Base-by-base conservation (phyloP, 2,329 filamentous ascomycete species). In the Hymenoscyphus albidus region DNA sequence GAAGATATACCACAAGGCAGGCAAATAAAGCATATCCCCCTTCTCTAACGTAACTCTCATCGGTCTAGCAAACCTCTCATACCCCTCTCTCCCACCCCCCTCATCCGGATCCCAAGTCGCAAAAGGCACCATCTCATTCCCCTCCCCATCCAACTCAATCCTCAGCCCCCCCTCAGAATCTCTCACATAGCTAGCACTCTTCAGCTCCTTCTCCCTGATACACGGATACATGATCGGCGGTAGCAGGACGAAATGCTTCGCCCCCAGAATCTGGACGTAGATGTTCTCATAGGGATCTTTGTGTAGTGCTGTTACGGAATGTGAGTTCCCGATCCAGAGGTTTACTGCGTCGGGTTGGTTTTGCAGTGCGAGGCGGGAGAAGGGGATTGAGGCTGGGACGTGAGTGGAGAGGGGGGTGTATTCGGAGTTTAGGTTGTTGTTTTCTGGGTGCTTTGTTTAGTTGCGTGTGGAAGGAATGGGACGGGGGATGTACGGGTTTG, bases 271-370 rank as follows among this genome's bases (percentile, higher is more conserved):
- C 72, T 94, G 91, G 1, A 92, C 88, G 75, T 93, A 95, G 0
- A 95, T 82, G 74, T 95, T 95, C 76, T 95, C 91, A 75, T 93
- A 94, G 71, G 90, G 90, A 77, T 95, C 92, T 72, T 89, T 90
- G 78, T 95, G 92, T 62, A 93, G 76, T 0, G 89, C 88, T 0
- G 91, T 93, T 0, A 84, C 81, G 32, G 87, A 90, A 44, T 80
- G 80, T 1, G 85, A 85, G 77, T 91, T 90, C 62, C 91, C 91
- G 59, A 95, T 86, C 91, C 91, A 94, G 72, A 95, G 81, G 74
- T 95, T 95, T 67, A 92, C 84, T 14, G 91, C 91, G 68, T 95
- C 91, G 0, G 91, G 89, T 0, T 78, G 73, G 59, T 82, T 80
- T 48, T 83, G 79, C 0, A 94, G 83, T 0, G 90, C 90, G 66